Percentiles rank a stretch among this genome's conserved stretches.
Conservation (phyloP, 176 grass and related monocot species). For the Chloris gayana region DNA sequence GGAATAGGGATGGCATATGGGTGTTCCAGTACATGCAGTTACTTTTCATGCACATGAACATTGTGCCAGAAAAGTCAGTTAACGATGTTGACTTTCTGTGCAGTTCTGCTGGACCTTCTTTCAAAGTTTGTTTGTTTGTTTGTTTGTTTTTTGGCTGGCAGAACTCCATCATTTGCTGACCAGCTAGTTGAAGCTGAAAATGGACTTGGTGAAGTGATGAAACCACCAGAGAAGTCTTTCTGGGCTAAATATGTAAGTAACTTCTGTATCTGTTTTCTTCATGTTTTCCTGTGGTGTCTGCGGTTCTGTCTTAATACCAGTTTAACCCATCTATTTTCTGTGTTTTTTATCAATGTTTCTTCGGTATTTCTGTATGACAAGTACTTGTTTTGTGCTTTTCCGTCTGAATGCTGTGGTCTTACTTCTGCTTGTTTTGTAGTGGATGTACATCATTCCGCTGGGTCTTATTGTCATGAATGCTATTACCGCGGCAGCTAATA, state of each 20-base stretch:
- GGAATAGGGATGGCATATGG: too few relatives aligned
- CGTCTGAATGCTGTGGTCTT: background rate
- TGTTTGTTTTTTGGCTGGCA: slow-evolving; percentile 52
- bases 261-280: slow-evolving; percentile 21
- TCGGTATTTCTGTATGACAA: background rate
- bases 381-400: background rate
- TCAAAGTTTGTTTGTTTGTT: too few relatives aligned
- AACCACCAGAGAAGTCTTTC: slow-evolving; percentile 91
- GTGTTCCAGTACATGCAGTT: background rate
- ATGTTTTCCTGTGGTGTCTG: background rate
- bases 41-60: background rate
- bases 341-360: background rate
- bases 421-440: slow-evolving; percentile 60
- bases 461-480: slow-evolving; percentile 96
- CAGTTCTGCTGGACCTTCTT: background rate
- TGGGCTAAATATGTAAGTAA: slow-evolving; percentile 99
- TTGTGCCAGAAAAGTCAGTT: too few relatives aligned
- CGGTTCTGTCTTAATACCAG: background rate
- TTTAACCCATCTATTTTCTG: background rate
- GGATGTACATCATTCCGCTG: slow-evolving; percentile 98
- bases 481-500: slow-evolving; percentile 84
- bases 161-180: slow-evolving; percentile 93
- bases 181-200: slow-evolving; percentile 65
- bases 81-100: background rate
- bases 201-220: slow-evolving; percentile 75